These are phyloP conservation scores for Triangularia setosa DNA, from an alignment of 2,329 filamentous ascomycete genomes.

Conservation along the genomic window DNA sequence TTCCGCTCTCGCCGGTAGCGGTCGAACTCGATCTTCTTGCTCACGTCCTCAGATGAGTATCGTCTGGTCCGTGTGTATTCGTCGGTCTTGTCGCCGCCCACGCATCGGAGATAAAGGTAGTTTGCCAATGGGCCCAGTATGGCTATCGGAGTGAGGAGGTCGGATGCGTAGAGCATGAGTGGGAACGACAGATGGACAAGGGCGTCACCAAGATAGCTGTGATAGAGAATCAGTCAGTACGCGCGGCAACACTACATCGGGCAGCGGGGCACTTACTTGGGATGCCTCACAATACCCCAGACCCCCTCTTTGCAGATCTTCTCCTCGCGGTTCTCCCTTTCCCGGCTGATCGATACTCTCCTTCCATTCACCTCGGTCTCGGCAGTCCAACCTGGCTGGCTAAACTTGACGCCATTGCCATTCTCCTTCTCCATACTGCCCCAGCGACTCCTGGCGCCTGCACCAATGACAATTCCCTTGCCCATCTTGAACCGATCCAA, in stretches of 20 bases:
- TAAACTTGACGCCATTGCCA: not conserved
- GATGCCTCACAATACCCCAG: slow-evolving; percentile 59
- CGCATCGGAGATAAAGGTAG: slow-evolving; percentile 54
- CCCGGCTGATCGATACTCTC: slow-evolving; percentile 10
- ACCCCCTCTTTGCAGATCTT: slow-evolving; percentile 53
- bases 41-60: slow-evolving; percentile 46
- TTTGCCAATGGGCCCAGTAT: slow-evolving; percentile 54
- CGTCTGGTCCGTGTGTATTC: slow-evolving; percentile 51
- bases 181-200: slow-evolving; percentile 58
- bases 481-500: slow-evolving; percentile 49
- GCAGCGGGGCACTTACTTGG: slow-evolving; percentile 50
- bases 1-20: slow-evolving; percentile 53
- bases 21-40: slow-evolving; percentile 51
- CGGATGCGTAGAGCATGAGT: slow-evolving; percentile 51
- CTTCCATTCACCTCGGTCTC: not conserved
- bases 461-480: slow-evolving; percentile 51
- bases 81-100: slow-evolving; percentile 54
- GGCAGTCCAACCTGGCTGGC: not conserved
- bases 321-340: slow-evolving; percentile 12
- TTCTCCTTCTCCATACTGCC: not conserved
- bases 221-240: not conserved
- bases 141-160: slow-evolving; percentile 51
- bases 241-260: not conserved
- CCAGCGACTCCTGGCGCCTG: slow-evolving; percentile 27
- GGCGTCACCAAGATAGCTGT: slow-evolving; percentile 57